phyloP scores from a whole-genome alignment of 2,329 filamentous ascomycete genomes.

The Fusarium equiseti region DNA sequence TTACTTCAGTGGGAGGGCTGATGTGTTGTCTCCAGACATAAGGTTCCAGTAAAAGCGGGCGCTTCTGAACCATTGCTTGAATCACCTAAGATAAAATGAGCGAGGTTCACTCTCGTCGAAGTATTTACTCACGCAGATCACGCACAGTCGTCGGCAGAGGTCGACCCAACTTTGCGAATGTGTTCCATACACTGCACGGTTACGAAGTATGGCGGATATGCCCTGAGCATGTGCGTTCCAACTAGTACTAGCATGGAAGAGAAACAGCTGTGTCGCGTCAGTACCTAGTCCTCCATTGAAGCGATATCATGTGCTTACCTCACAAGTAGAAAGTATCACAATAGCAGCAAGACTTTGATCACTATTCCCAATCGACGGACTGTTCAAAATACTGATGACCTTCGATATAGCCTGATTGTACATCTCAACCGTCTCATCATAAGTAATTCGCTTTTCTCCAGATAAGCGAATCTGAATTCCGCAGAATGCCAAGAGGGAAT shows the following conservation, averaged over 20 bases:
- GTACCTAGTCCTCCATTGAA: accelerated
- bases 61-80: neutral
- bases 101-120: accelerated
- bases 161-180: neutral
- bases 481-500: conserved; percentile 14
- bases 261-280: neutral
- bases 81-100: conserved; percentile 2
- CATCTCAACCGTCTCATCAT: neutral
- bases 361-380: accelerated
- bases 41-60: neutral
- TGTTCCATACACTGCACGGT: neutral
- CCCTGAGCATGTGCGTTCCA: conserved; percentile 20
- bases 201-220: conserved; percentile 12
- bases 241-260: neutral
- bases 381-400: neutral
- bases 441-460: neutral
- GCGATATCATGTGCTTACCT: neutral
- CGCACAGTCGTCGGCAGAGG: conserved; percentile 9
- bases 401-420: conserved; percentile 9
- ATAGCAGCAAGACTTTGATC: conserved; percentile 13
- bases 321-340: conserved; percentile 11
- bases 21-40: neutral
- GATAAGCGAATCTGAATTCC: conserved; percentile 15
- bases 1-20: neutral
- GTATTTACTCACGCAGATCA: neutral